Conservation (phyloP, 768 basidiomycete genomes). For the Mycena amicta region DNA sequence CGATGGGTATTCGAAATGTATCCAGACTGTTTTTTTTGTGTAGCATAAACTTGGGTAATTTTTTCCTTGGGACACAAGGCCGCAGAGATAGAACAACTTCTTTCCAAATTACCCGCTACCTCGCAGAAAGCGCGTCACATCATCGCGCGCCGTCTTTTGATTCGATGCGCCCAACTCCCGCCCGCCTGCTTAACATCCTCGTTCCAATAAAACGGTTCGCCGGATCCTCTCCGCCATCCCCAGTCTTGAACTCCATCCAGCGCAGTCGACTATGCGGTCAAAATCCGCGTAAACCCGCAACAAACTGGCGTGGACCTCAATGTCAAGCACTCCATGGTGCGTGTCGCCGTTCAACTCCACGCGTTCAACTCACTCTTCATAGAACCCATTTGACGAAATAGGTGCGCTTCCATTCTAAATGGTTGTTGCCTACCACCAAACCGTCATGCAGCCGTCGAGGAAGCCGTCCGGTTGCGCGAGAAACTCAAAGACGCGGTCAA, state of each 20-base stretch:
- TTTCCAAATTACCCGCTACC: no score
- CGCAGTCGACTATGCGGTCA: conserved; percentile 98
- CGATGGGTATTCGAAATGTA: no score
- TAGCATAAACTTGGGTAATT: no score
- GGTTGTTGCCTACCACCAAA: neutral
- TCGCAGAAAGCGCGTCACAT: no score
- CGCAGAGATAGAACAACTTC: no score
- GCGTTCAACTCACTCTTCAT: neutral
- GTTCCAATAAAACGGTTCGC: conserved; percentile 96
- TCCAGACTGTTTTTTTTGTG: no score
- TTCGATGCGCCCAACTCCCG: conserved; percentile 78
- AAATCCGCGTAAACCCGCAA: conserved; percentile 94
- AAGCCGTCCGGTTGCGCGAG: conserved; percentile 93
- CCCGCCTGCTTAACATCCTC: conserved; percentile 81
- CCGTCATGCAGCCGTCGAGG: conserved; percentile 78
- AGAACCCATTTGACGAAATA: conserved; percentile 99
- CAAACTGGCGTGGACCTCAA: conserved; percentile 96
- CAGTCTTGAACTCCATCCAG: no score
- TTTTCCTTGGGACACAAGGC: no score
- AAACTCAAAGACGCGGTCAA: conserved; percentile 73
- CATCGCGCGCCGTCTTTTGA: no score
- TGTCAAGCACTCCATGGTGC: conserved; percentile 98
- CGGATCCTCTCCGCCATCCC: no score
- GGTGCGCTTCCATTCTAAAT: conserved; percentile 49
- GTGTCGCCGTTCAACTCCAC: conserved; percentile 26